These are phyloP conservation scores for Jimgerdemannia flammicorona DNA, from an alignment of 192 early-diverging fungal genomes.

Conservation along the genomic window DNA sequence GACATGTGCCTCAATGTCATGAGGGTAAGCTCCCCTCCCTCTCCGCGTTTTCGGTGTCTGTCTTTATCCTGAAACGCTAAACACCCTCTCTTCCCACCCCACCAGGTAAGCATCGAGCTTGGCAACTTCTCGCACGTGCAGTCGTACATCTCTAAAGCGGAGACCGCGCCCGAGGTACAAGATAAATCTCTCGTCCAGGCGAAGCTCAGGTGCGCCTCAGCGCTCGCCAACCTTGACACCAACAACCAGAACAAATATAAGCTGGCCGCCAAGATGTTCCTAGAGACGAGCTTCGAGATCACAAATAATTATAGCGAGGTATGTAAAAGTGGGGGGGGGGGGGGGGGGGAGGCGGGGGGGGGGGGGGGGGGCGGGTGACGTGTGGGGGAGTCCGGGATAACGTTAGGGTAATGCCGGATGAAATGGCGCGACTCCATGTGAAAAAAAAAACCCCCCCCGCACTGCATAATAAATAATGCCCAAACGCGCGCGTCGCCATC, in stretches of 20 bases:
- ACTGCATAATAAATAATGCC: too few species aligned
- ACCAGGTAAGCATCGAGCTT: constrained; percentile 60
- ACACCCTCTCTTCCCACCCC: constrained; percentile 1
- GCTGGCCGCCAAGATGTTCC: constrained; percentile 54
- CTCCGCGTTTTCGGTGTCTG: background rate
- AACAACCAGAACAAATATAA: constrained; percentile 57
- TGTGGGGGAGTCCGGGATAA: too few species aligned
- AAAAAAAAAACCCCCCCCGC: too few species aligned
- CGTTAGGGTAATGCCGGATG: background rate
- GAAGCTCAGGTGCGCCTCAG: constrained; percentile 62
- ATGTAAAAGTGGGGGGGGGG: background rate
- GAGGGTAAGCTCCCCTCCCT: constrained; percentile 44
- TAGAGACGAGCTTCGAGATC: constrained; percentile 57
- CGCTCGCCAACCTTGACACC: constrained; percentile 57
- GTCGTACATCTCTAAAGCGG: constrained; percentile 69
- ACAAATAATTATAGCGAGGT: constrained; percentile 42
- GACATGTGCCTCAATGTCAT: constrained; percentile 82
- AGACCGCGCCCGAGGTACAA: constrained; percentile 56
- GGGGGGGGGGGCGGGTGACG: background rate
- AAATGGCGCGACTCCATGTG: background rate
- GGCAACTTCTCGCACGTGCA: constrained; percentile 68
- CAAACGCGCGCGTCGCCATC: too few species aligned
- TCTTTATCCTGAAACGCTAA: constrained; percentile 10
- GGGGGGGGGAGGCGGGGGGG: background rate
- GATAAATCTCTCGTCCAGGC: constrained; percentile 55